A percentile compares a stretch with the other conserved stretches of the same genome.
Conservation (phyloP, 768 basidiomycete genomes). For the Suillus sp. region DNA sequence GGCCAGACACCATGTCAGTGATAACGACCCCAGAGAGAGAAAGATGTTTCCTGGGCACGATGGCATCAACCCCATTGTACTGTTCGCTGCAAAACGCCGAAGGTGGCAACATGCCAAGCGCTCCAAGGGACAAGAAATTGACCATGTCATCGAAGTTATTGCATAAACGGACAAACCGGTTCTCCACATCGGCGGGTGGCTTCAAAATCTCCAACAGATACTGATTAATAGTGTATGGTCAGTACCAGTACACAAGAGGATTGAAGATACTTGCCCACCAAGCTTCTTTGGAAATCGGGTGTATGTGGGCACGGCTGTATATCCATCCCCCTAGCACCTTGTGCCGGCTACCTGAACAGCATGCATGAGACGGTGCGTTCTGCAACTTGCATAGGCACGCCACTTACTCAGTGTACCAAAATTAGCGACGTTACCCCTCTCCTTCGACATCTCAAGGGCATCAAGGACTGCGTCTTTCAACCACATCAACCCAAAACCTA, state of each 20-base stretch:
- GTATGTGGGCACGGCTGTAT: constrained; percentile 26
- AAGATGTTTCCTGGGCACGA: constrained; percentile 22
- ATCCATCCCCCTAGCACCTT: constrained; percentile 36
- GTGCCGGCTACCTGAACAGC: constrained; percentile 19
- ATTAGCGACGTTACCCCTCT: constrained; percentile 16
- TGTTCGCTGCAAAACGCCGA: constrained; percentile 22
- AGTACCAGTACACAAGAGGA: background rate
- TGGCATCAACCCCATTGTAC: background rate
- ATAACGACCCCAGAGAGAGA: constrained; percentile 25
- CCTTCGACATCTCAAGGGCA: constrained; percentile 19
- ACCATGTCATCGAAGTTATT: constrained; percentile 33
- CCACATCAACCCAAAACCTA: constrained; percentile 27
- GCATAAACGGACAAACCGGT: constrained; percentile 34
- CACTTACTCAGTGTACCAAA: constrained; percentile 16
- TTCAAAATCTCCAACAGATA: constrained; percentile 11
- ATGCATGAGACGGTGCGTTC: background rate
- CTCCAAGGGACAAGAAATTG: constrained; percentile 31
- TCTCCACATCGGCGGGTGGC: constrained; percentile 27
- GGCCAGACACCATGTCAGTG: constrained; percentile 21
- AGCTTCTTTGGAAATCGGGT: constrained; percentile 29
- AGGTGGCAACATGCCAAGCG: constrained; percentile 21
- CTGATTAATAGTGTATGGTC: constrained; percentile 4
- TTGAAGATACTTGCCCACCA: constrained; percentile 33
- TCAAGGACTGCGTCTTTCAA: constrained; percentile 32
- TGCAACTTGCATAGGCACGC: background rate